phyloP scores from a whole-genome alignment of 2,329 filamentous ascomycete species.

The Balansia obtecta region DNA sequence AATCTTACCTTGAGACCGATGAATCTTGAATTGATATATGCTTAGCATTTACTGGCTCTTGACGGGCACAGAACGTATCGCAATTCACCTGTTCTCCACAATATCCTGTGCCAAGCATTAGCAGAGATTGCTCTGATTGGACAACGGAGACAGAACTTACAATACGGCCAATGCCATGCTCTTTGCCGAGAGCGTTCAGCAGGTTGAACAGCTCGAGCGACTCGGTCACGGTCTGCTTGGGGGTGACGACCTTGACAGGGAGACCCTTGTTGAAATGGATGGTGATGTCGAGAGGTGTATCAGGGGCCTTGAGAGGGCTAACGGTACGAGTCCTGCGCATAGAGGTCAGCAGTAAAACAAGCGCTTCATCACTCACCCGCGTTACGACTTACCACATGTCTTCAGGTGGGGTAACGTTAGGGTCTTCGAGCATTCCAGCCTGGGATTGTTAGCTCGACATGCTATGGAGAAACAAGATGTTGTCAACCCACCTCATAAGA shows the following conservation, averaged over 20 bases:
- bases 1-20: background rate
- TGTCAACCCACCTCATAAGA: background rate
- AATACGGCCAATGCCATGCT: constrained; percentile 1
- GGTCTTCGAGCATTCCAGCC: constrained; percentile 1
- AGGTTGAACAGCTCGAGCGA: constrained; percentile 1
- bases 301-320: constrained; percentile 1
- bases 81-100: background rate
- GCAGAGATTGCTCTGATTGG: too few species aligned
- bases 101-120: background rate
- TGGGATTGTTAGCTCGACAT: too few species aligned
- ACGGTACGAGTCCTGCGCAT: background rate
- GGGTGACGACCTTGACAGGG: background rate
- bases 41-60: too few species aligned
- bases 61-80: too few species aligned
- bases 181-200: background rate
- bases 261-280: constrained; percentile 2
- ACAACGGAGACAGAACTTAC: too few species aligned
- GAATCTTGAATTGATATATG: background rate
- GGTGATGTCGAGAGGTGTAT: background rate
- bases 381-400: background rate
- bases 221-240: background rate
- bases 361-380: too few species aligned
- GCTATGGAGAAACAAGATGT: too few species aligned
- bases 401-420: background rate
- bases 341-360: too few species aligned